Conservation (phyloP, 768 basidiomycete genomes). For the Pleurotus eryngii region DNA sequence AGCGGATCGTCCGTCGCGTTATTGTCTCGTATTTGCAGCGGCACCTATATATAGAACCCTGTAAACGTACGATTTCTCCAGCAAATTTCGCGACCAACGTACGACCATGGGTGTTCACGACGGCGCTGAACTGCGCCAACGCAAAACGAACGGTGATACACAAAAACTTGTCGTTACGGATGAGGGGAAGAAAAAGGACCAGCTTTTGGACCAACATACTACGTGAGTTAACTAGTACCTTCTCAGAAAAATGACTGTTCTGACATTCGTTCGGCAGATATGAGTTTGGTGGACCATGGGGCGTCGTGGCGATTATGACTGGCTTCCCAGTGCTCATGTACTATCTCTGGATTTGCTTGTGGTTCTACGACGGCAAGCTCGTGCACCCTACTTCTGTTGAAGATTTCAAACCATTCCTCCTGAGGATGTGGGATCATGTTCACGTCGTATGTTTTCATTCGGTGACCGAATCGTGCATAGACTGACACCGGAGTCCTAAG, state of each 20-base stretch:
- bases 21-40: not conserved
- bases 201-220: slow-evolving; percentile 67
- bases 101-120: slow-evolving; percentile 1
- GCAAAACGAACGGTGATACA: slow-evolving; percentile 10
- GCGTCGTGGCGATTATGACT: slow-evolving; percentile 89
- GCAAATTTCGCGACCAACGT: not conserved
- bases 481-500: slow-evolving; percentile 33
- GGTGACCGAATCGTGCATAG: not conserved
- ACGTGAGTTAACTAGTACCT: slow-evolving; percentile 32
- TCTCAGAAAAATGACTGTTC: not conserved
- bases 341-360: slow-evolving; percentile 96
- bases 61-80: not conserved
- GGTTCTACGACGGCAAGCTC: slow-evolving; percentile 89
- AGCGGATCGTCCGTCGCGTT: not conserved
- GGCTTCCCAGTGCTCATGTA: slow-evolving; percentile 97
- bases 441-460: slow-evolving; percentile 48
- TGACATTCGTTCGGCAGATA: slow-evolving; percentile 48
- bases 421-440: slow-evolving; percentile 83
- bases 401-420: slow-evolving; percentile 75
- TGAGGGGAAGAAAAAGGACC: slow-evolving; percentile 72
- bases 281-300: slow-evolving; percentile 95
- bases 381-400: slow-evolving; percentile 64
- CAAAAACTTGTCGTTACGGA: slow-evolving; percentile 49
- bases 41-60: too few relatives aligned
- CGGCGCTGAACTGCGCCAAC: slow-evolving; percentile 1